Evolutionary conservation across 306 rosid genomes (phyloP).

Genomic region (Vigna nakashimae): DNA sequence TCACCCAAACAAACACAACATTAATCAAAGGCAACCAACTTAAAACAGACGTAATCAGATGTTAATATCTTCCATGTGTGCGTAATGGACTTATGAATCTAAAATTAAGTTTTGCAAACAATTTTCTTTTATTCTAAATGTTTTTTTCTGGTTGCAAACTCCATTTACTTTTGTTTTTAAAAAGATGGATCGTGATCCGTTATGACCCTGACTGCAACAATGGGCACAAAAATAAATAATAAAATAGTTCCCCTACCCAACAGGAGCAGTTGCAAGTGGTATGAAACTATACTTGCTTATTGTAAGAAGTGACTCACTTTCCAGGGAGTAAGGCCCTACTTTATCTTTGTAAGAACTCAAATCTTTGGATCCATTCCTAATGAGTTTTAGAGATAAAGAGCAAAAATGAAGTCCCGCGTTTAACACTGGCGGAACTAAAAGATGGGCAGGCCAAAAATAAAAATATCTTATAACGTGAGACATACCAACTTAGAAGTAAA

Average conservation of each 20-base stretch:
- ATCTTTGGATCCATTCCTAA: background rate
- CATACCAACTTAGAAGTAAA: background rate
- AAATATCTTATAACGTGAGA: background rate
- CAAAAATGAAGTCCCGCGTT: conserved; percentile 1
- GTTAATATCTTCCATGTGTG: no score
- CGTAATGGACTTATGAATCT: no score
- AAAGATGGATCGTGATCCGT: no score
- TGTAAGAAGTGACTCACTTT: background rate
- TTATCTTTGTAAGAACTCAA: background rate
- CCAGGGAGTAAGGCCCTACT: background rate
- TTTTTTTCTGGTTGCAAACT: no score
- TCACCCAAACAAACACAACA: no score
- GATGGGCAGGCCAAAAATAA: background rate
- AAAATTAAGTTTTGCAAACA: no score
- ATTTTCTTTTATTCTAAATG: no score
- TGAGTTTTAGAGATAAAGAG: background rate
- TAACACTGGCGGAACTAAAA: background rate
- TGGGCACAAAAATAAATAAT: background rate
- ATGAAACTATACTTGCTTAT: background rate
- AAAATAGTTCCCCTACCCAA: background rate
- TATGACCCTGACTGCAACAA: no score
- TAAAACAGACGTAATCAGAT: no score
- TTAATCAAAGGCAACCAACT: no score
- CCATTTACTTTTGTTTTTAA: no score
- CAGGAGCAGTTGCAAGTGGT: background rate